Conservation (phyloP, 805 yeast genomes). For the Sungouiella thailandica region DNA sequence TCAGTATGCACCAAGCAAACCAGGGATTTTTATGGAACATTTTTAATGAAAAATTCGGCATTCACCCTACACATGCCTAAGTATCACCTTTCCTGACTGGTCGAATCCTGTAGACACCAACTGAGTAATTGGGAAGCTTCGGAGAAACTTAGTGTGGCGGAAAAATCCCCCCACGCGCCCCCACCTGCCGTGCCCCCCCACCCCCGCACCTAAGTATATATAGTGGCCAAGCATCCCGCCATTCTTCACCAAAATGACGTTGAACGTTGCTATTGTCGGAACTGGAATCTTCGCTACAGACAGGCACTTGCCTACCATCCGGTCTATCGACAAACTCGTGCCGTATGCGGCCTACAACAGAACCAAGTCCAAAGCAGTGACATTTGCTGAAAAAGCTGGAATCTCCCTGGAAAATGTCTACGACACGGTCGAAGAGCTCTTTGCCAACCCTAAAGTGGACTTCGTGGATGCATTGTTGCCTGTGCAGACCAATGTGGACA, state of each 20-base stretch:
- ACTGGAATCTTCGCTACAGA: constrained; percentile 88
- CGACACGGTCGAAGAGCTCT: constrained; percentile 57
- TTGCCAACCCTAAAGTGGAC: constrained; percentile 64
- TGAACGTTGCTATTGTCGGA: constrained; percentile 67
- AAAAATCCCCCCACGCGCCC: background rate
- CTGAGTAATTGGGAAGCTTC: no score
- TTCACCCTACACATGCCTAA: no score
- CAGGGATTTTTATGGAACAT: no score
- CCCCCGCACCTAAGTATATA: no score
- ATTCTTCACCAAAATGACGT: constrained; percentile 14
- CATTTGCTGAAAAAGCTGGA: constrained; percentile 63
- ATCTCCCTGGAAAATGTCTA: constrained; percentile 48
- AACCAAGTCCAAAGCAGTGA: constrained; percentile 77
- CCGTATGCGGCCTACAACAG: constrained; percentile 77
- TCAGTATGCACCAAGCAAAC: no score
- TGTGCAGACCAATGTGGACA: constrained; percentile 70
- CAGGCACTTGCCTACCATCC: constrained; percentile 71
- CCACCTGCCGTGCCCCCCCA: background rate
- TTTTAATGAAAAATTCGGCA: no score
- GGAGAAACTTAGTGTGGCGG: no score
- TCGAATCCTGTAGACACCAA: no score
- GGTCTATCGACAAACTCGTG: constrained; percentile 46
- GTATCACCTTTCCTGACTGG: no score
- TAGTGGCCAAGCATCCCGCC: no score
- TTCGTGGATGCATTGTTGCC: constrained; percentile 84